Base-by-base conservation (phyloP, 1,139 yeast genomes). In the Hansenula sp. region DNA sequence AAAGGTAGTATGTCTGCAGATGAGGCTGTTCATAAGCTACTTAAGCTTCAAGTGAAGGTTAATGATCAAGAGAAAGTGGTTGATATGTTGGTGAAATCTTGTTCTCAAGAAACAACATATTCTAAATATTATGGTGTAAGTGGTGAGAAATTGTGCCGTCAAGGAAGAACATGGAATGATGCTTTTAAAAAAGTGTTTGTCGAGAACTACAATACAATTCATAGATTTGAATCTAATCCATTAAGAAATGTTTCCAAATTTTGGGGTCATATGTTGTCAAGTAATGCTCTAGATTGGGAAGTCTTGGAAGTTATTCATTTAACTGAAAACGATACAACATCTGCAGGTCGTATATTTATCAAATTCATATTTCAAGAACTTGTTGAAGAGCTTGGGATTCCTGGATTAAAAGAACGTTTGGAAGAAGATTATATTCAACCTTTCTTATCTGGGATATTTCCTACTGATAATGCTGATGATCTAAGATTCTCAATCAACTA, bases 1-100 rank as follows among this genome's bases (percentile, higher is more conserved):
- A 89, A 87, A 85, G 87, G 97, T n/a, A 82, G 96, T 42, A 77
- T 90, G 79, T 82, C 95, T 1, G 81, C 92, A 3, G 96, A 88
- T 51, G 99, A 92, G 66, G 94, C 96, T 1, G 89, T 87, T 0
- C 97, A 90, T 61, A 90, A 90, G 59, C 64, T 92, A 12, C 53
- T 86, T 33, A 74, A 73, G 53, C 56, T 82, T 16, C 62, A 69
- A 6, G 59, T 71, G 3, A 59, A 65, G 6, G 68, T 64, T 36
- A 60, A 62, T 0, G 60, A 62, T 19, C 70, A 71, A 34, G 60
- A 59, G 25, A 65, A 76, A 48, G 68, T 87, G 31, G 79, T 77
- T 11, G 92, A 86, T 51, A 86, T 88, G 78, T 66, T 92, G 12
- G 69, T 89, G 13, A 86, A 83, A 57, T 80, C 95, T 47, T 85